Percentiles rank a stretch among this genome's conserved stretches.
These are phyloP conservation scores for Collybiopsis confluens DNA, from an alignment of 768 basidiomycete species.

Conservation along the genomic window DNA sequence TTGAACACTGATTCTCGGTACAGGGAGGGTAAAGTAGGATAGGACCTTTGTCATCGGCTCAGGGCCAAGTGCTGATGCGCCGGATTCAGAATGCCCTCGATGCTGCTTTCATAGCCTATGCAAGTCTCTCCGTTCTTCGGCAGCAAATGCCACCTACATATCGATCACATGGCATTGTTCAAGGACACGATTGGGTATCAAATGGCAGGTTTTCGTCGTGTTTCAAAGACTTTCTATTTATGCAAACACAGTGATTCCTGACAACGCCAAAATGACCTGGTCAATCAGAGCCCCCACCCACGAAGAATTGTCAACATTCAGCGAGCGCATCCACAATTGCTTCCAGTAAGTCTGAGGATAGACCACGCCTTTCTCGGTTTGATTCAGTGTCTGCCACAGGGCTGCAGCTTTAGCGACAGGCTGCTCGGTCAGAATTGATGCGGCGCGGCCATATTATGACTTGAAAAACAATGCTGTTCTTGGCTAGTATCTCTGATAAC, in stretches of 20 bases:
- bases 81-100: constrained; percentile 91
- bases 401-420: constrained; percentile 64
- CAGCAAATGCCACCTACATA: constrained; percentile 85
- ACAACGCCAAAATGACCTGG: constrained; percentile 75
- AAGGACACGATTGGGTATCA: constrained; percentile 61
- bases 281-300: constrained; percentile 64
- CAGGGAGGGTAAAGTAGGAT: constrained; percentile 75
- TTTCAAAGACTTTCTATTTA: constrained; percentile 1
- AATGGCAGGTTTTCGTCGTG: constrained; percentile 55
- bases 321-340: constrained; percentile 61
- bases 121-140: constrained; percentile 70
- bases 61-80: too few relatives aligned
- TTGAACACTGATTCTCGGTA: background rate
- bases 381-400: constrained; percentile 28
- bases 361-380: background rate
- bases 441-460: constrained; percentile 45
- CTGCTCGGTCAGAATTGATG: constrained; percentile 45
- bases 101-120: constrained; percentile 83
- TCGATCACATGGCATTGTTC: constrained; percentile 74
- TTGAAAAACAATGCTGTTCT: constrained; percentile 55
- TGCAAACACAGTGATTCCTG: constrained; percentile 65
- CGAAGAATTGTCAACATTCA: constrained; percentile 48
- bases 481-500: constrained; percentile 30
- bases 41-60: too few relatives aligned
- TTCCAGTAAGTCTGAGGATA: constrained; percentile 49